Percentiles rank a stretch among this genome's conserved stretches.
Conservation (phyloP, 1,284 basidiomycete genomes). For the Meripilus lineatus region DNA sequence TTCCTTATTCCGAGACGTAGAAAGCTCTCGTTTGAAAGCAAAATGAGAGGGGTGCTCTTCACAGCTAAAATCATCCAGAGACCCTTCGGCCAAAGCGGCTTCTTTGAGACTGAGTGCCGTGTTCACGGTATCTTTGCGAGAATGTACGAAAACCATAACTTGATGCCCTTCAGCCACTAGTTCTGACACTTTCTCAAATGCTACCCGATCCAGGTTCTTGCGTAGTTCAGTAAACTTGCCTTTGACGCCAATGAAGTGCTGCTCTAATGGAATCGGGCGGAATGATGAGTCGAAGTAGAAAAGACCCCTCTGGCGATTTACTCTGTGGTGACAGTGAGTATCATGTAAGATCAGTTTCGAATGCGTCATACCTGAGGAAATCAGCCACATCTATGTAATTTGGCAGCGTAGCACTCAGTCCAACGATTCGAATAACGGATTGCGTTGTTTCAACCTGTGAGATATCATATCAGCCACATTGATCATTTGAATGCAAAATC, state of each 20-base stretch:
- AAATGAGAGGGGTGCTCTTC: constrained; percentile 73
- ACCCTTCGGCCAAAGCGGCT: constrained; percentile 71
- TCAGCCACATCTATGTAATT: constrained; percentile 98
- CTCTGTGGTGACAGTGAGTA: constrained; percentile 40
- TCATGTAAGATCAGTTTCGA: neutral
- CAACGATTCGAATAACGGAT: constrained; percentile 96
- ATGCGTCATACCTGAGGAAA: constrained; percentile 69
- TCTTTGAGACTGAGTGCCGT: constrained; percentile 86
- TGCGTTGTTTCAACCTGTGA: constrained; percentile 91
- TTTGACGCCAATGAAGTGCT: constrained; percentile 94
- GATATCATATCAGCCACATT: constrained; percentile 2
- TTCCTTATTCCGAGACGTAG: constrained; percentile 87
- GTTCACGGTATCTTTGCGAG: constrained; percentile 97
- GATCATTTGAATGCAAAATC: neutral
- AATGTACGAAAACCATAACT: constrained; percentile 99
- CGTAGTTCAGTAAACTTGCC: constrained; percentile 83
- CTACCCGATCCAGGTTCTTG: constrained; percentile 86
- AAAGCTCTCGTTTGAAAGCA: constrained; percentile 77
- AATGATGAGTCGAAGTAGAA: constrained; percentile 99
- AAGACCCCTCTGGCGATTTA: constrained; percentile 86
- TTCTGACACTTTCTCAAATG: constrained; percentile 87
- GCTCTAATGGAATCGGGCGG: constrained; percentile 94
- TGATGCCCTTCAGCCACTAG: constrained; percentile 89
- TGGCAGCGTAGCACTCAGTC: constrained; percentile 95
- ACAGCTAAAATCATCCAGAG: constrained; percentile 75